Conservation (phyloP, 2,329 filamentous ascomycete genomes). For the Colletotrichum magnum region DNA sequence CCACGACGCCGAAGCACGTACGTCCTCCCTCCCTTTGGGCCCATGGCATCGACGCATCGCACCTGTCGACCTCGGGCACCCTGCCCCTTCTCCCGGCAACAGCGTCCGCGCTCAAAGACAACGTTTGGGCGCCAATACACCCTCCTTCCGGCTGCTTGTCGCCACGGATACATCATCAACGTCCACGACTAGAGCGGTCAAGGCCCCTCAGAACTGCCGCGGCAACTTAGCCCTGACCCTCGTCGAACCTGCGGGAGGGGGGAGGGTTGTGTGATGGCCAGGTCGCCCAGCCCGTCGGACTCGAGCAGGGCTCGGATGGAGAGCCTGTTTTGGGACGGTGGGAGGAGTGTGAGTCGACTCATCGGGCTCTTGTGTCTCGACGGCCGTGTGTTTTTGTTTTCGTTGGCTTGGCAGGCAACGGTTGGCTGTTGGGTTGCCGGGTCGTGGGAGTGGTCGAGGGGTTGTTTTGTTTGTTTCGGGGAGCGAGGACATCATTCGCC, state of each 20-base stretch:
- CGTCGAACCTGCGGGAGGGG: constrained; percentile 11
- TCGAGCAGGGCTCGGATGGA: not conserved
- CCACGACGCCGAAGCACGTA: constrained; percentile 42
- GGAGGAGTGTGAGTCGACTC: constrained; percentile 24
- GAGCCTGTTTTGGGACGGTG: constrained; percentile 1
- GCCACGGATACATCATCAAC: constrained; percentile 68
- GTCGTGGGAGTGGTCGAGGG: not conserved
- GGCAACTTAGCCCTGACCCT: constrained; percentile 68
- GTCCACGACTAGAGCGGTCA: constrained; percentile 70
- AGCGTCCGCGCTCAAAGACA: constrained; percentile 63
- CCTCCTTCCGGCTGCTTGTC: constrained; percentile 69
- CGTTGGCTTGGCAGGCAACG: not conserved
- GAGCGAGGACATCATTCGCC: no score
- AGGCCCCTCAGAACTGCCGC: constrained; percentile 64
- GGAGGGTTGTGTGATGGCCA: no score
- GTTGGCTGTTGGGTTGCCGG: not conserved
- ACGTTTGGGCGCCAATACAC: constrained; percentile 64
- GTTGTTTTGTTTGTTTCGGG: no score
- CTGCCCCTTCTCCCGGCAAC: constrained; percentile 52
- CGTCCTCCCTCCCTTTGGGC: constrained; percentile 27
- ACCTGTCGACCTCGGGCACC: constrained; percentile 42
- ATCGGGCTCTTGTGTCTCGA: constrained; percentile 5
- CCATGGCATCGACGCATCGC: constrained; percentile 61
- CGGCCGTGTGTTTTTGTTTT: constrained; percentile 8
- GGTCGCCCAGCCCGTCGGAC: no score